Base-by-base conservation (phyloP, 78 protist genomes). In the Dictyostelium brefeldianum region DNA sequence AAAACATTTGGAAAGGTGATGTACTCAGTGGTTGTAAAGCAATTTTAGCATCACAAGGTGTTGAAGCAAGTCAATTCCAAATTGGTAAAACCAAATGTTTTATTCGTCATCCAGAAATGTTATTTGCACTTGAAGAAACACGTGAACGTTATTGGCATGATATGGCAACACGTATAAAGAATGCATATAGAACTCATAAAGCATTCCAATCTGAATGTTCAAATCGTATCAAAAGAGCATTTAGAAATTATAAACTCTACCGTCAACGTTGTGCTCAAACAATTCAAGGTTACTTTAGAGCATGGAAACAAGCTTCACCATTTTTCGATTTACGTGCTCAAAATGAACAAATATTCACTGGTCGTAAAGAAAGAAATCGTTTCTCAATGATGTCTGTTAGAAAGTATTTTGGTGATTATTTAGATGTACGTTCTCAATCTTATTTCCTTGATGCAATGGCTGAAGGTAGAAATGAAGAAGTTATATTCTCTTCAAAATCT, bases 31-130 rank as follows among this genome's bases (percentile, higher is more conserved):
- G 79, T 9, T 89, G 94, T 46, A 25, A 75, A 17, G 94, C 91
- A 41, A 94, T 89, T 59, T 17, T 89, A 6, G 83, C 62, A 4
- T 82, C 84, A 15, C 91, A 78, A 46, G 67, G 59, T 78, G 81
- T 97, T 48, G 94, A 62, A 50, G 4, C 59, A 0, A 14, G 62
- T 8, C 89, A 97, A 47, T 96, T 62, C 80, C 98, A 97, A 79
- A 53, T 97, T 51, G 98, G 98, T 46, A 62, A 78, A 29, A 80
- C 97, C 20, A 97, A 97, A 83, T 81, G 96, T 2, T 97, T 97
- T 75, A 73, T 97, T 53, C 75, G 95, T 65, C 82, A 95, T 54
- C 98, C 98, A 46, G 93, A 89, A 69, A 91, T 95, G 96, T 25
- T 95, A 41, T 95, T 95, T 41, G 48, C 91, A 29, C 62, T 95